phyloP scores from a whole-genome alignment of 805 yeast species.

The Candida pini region DNA sequence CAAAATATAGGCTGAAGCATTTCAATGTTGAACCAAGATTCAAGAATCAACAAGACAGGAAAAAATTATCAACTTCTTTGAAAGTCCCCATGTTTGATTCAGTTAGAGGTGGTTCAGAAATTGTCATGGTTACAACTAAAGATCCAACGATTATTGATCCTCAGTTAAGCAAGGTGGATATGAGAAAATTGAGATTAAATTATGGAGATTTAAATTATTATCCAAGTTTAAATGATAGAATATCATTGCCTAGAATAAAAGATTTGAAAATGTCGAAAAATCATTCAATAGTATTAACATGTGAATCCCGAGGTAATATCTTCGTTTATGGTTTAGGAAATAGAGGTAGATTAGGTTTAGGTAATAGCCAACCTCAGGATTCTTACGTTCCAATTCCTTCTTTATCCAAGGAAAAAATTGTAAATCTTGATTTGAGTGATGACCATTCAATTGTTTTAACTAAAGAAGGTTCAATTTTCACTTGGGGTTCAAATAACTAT shows the following conservation, averaged over 20 bases:
- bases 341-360: slow-evolving; percentile 68
- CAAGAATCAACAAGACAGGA: background rate
- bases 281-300: slow-evolving; percentile 58
- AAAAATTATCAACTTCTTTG: no score
- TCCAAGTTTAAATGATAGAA: slow-evolving; percentile 16
- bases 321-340: slow-evolving; percentile 63
- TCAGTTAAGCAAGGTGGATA: slow-evolving; percentile 13
- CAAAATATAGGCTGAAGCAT: no score
- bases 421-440: slow-evolving; percentile 46
- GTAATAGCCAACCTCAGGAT: slow-evolving; percentile 35
- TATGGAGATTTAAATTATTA: slow-evolving; percentile 20
- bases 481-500: slow-evolving; percentile 75
- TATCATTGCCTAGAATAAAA: slow-evolving; percentile 39
- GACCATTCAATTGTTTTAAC: slow-evolving; percentile 65
- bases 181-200: slow-evolving; percentile 14
- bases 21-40: slow-evolving; percentile 28
- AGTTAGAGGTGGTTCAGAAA: slow-evolving; percentile 48
- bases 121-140: slow-evolving; percentile 52
- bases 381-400: slow-evolving; percentile 38
- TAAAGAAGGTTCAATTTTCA: slow-evolving; percentile 44
- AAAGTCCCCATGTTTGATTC: slow-evolving; percentile 13
- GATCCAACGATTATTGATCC: slow-evolving; percentile 6
- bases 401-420: slow-evolving; percentile 28
- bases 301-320: slow-evolving; percentile 39
- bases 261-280: slow-evolving; percentile 53